Evolutionary conservation across 306 rosid genomes (phyloP).

Genomic region (Malus domestica): ASM211411v1 NC_041791.1:22357001-22357500

Average conservation of each 20-base stretch:
- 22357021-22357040: background rate
- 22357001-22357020: background rate
- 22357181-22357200: slow-evolving; percentile 18
- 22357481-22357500: slow-evolving; percentile 89
- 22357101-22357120: background rate
- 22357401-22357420: background rate
- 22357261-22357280: slow-evolving; percentile 99
- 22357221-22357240: slow-evolving; percentile 74
- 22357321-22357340: slow-evolving; percentile 10
- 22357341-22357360: background rate
- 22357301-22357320: slow-evolving; percentile 89
- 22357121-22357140: slow-evolving; percentile 13
- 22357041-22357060: background rate
- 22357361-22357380: background rate
- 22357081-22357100: background rate
- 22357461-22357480: slow-evolving; percentile 99
- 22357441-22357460: slow-evolving; percentile 99
- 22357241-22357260: slow-evolving; percentile 97
- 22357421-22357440: slow-evolving; percentile 53
- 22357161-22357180: background rate
- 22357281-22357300: slow-evolving; percentile 90
- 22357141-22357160: background rate
- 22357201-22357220: slow-evolving; percentile 34
- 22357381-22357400: background rate
- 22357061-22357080: background rate